Evolutionary conservation across 129 eudicot species (phyloP), one percentile per base, ranked within the genome.

Genomic region (Lactuca sativa): DNA sequence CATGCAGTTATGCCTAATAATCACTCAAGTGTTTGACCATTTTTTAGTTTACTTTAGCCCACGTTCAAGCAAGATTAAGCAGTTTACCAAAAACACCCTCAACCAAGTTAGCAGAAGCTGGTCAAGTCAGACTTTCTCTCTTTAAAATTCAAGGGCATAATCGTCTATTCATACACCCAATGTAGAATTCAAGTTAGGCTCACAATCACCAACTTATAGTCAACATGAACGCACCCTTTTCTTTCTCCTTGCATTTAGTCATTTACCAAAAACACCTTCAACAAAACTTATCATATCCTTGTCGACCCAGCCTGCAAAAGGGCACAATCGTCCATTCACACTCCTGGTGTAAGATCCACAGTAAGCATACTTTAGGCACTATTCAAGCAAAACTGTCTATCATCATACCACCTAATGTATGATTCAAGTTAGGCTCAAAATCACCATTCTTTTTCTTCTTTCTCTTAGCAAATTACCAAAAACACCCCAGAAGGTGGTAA

Each of bases 1-100:
- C 76, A 72, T 76, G 86, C 69, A 63, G 57, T 68, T 57, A 34
- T 64, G 66, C 82, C 84, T 74, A 81, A 78, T 31, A 43, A 54
- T 61, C 54, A 59, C 63, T 59, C 63, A 33, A 81, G 37, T 33
- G 32, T 77, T 75, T 78, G 77, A 71, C 86, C 75, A 40, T 36
- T 62, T 55, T 47, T 21, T 52, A 63, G 25, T 18, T 17, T n/a
- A 68, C 62, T 67, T 70, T 38, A 62, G 48, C 5, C 71, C 7
- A 9, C 9, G 2, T 61, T 14, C 51, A 77, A 67, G 38, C 60
- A 68, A 76, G 48, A 7, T 9, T 41, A 0, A 15, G 37, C 53
- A 36, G 40, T 34, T 54, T 69, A 55, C 73, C 73, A 18, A 67
- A 67, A 10, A 25, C 53, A 66, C 12, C 70, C 70, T 60, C 43